Conservation (phyloP, 768 basidiomycete species). For the Boletus pseudo-olivaceus region DNA sequence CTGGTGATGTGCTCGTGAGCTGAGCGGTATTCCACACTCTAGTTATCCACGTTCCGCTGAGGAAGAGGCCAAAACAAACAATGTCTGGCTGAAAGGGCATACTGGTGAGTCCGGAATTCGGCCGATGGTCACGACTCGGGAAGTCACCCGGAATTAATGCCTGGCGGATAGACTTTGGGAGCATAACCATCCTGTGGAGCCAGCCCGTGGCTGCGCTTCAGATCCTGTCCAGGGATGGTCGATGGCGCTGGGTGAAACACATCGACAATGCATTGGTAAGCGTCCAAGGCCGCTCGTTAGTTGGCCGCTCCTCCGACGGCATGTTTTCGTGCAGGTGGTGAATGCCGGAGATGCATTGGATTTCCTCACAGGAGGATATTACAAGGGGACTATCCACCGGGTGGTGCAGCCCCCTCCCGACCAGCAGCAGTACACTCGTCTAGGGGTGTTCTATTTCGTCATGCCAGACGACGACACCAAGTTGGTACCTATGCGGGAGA, state of each 20-base stretch:
- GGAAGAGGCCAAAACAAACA: conserved; percentile 48
- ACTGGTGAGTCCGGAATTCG: conserved; percentile 35
- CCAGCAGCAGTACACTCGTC: conserved; percentile 46
- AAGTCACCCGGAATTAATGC: not conserved
- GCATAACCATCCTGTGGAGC: conserved; percentile 55
- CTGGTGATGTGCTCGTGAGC: not conserved
- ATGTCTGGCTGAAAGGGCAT: conserved; percentile 61
- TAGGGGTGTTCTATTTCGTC: conserved; percentile 59
- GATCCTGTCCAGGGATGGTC: conserved; percentile 48
- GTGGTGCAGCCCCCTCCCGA: conserved; percentile 57
- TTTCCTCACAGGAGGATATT: conserved; percentile 59
- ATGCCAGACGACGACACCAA: conserved; percentile 48
- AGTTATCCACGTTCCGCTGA: conserved; percentile 50
- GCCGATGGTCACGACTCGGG: too few relatives aligned
- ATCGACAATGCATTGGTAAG: conserved; percentile 54
- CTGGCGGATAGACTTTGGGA: conserved; percentile 43
- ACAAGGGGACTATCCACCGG: conserved; percentile 58
- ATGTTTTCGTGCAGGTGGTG: conserved; percentile 41
- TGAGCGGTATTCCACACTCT: not conserved
- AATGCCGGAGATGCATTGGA: conserved; percentile 60
- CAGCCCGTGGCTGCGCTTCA: conserved; percentile 60
- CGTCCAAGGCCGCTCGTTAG: not conserved
- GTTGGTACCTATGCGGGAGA: conserved; percentile 43
- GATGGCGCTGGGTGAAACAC: conserved; percentile 58
- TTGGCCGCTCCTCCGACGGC: not conserved